Evolutionary conservation across 441 rosid genomes (phyloP), one percentile per base, ranked within the genome.

Genomic region (Raphanus hybrid): DNA sequence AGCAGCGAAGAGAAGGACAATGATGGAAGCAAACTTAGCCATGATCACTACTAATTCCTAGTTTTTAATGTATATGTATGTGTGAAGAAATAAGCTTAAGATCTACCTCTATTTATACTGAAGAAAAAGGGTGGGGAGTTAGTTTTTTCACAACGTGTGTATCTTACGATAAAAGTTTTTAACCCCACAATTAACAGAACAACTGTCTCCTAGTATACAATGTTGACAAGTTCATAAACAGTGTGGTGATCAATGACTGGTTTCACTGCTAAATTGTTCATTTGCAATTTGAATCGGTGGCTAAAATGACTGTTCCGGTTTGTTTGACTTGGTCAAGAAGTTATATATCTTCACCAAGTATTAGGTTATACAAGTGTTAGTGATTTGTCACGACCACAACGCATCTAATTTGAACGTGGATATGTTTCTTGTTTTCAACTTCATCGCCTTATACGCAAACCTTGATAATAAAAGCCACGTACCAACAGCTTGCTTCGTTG

Each of bases 391-490:
- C 54, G 54, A 12, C 54, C 54, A 3, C 15, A 45, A 12, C 54
- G 61, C n/a, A 43, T 41, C 10, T 41, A 41, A 10, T 45, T 45
- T 45, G 54, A 45, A 45, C 15, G 3, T 45, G 15, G 54, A 45
- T 45, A 45, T 45, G n/a, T 45, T 45, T 43, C 52, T 43, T 11
- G 35, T 27, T 59, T 67, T 58, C 67, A 10, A 41, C 45, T 59
- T 58, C 45, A 27, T 39, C 60, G 34, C 32, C 43, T 35, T 60
- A 52, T 34, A 27, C 72, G 6, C 23, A 27, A 57, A 74, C 52
- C 58, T 75, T 23, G 27, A 64, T 37, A 23, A 68, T 34, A 68
- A n/a, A n/a, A 35, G 43, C 66, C 78, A 66, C 78, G 71, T 74
- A 26, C 32, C 66, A 55, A 55, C 45, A 74, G 0, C 29, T 48